Evolutionary conservation across 192 early-diverging fungal genomes (phyloP).

Genomic region (Dimargaris cristalligena): DNA sequence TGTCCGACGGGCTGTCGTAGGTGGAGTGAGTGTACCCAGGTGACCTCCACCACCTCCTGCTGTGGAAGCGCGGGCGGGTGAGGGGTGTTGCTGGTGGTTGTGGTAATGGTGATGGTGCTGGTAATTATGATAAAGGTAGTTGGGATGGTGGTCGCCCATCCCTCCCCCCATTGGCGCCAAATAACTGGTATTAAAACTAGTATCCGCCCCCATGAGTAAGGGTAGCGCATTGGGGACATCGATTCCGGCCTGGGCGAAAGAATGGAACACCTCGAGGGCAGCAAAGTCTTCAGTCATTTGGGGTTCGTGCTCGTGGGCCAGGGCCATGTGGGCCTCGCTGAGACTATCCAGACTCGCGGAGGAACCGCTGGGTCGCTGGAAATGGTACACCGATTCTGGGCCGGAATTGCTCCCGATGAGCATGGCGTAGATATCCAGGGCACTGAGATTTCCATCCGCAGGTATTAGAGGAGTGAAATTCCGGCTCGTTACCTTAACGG

Average conservation of each 20-base stretch:
- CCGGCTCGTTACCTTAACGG: not conserved
- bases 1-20: not conserved
- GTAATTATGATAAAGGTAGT: not conserved
- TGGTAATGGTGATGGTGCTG: too few species aligned
- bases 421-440: constrained; percentile 2
- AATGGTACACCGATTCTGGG: not conserved
- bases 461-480: too few species aligned
- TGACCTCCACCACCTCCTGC: not conserved
- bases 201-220: too few species aligned
- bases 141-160: not conserved
- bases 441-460: not conserved
- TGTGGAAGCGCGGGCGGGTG: too few species aligned
- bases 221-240: not conserved
- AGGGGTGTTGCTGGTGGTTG: not conserved
- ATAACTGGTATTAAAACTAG: too few species aligned
- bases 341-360: not conserved
- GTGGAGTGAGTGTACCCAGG: not conserved
- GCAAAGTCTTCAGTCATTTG: not conserved
- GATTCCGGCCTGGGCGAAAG: not conserved
- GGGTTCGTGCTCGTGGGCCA: not conserved
- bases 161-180: not conserved
- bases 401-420: not conserved
- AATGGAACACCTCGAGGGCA: not conserved
- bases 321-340: not conserved
- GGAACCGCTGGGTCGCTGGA: not conserved